These are phyloP conservation scores for Amorphotheca resinae DNA, from an alignment of 495 filamentous ascomycete species.

Conservation along the genomic window DNA sequence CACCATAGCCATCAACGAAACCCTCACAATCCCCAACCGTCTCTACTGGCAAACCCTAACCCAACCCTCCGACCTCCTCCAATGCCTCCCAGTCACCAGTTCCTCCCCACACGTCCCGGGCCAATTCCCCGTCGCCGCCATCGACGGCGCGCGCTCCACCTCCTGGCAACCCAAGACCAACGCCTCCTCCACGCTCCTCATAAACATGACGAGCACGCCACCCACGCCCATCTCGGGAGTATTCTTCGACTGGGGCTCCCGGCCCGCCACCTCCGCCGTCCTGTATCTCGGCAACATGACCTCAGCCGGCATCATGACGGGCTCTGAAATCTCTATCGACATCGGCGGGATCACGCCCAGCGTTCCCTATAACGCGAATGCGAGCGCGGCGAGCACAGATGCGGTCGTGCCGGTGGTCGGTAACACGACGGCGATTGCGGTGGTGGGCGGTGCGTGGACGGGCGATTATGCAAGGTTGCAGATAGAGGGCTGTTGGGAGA, in stretches of 20 bases:
- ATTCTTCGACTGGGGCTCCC: constrained; percentile 54
- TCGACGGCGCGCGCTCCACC: constrained; percentile 58
- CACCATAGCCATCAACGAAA: constrained; percentile 35
- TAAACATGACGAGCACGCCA: constrained; percentile 26
- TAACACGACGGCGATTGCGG: constrained; percentile 13
- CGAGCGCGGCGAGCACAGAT: background rate
- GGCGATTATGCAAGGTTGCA: constrained; percentile 28
- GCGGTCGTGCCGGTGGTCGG: constrained; percentile 11
- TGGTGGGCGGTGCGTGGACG: constrained; percentile 17
- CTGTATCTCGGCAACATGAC: constrained; percentile 42
- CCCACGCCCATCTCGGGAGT: constrained; percentile 37
- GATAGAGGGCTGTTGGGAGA: constrained; percentile 34
- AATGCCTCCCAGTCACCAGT: constrained; percentile 48
- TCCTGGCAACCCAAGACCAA: constrained; percentile 55
- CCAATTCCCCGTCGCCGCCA: constrained; percentile 58
- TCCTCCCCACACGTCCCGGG: constrained; percentile 41
- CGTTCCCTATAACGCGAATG: constrained; percentile 18
- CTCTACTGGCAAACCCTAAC: constrained; percentile 30
- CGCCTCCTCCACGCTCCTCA: constrained; percentile 33
- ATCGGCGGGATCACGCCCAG: constrained; percentile 23
- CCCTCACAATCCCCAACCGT: constrained; percentile 48
- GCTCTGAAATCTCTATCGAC: constrained; percentile 15
- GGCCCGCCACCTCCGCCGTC: constrained; percentile 43
- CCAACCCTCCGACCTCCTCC: constrained; percentile 47
- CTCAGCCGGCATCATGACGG: constrained; percentile 13